phyloP scores from a whole-genome alignment of 495 filamentous ascomycete species.

The Penicillium odoratum region DNA sequence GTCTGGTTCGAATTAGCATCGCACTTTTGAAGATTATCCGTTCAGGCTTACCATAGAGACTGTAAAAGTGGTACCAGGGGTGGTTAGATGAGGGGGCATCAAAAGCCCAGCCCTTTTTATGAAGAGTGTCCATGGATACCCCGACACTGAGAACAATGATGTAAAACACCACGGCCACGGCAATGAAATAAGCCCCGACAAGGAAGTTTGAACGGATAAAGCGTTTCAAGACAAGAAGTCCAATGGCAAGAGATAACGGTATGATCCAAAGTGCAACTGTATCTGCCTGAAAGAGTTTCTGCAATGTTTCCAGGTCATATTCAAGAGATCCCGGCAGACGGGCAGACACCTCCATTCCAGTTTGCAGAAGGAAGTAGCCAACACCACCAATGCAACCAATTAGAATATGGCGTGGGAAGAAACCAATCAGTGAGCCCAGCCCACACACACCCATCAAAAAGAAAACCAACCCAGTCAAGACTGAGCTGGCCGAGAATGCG shows the following conservation, averaged over 20 bases:
- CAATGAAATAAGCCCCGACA: slow-evolving; percentile 82
- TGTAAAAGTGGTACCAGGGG: slow-evolving; percentile 97
- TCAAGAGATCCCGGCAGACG: slow-evolving; percentile 79
- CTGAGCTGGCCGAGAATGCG: slow-evolving; percentile 85
- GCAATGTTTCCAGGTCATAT: slow-evolving; percentile 73
- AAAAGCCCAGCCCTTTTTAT: slow-evolving; percentile 84
- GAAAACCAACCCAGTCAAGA: slow-evolving; percentile 89
- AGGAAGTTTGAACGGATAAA: slow-evolving; percentile 77
- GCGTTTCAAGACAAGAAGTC: slow-evolving; percentile 72
- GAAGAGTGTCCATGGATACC: slow-evolving; percentile 61
- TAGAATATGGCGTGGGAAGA: slow-evolving; percentile 94
- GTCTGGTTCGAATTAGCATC: slow-evolving; percentile 45
- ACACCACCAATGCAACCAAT: slow-evolving; percentile 97
- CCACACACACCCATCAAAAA: slow-evolving; percentile 82
- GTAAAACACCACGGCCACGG: slow-evolving; percentile 80
- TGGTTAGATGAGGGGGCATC: slow-evolving; percentile 76
- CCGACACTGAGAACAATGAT: slow-evolving; percentile 65
- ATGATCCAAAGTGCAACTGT: slow-evolving; percentile 81
- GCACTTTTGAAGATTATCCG: neutral
- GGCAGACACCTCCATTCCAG: slow-evolving; percentile 92
- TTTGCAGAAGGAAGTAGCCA: slow-evolving; percentile 91
- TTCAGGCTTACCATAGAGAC: slow-evolving; percentile 71
- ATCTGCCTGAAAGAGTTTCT: slow-evolving; percentile 65
- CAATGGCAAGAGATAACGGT: slow-evolving; percentile 72
- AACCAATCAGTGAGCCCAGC: slow-evolving; percentile 88